Base-by-base conservation (phyloP, 1,139 yeast genomes). In the Geotrichum siamense region DNA sequence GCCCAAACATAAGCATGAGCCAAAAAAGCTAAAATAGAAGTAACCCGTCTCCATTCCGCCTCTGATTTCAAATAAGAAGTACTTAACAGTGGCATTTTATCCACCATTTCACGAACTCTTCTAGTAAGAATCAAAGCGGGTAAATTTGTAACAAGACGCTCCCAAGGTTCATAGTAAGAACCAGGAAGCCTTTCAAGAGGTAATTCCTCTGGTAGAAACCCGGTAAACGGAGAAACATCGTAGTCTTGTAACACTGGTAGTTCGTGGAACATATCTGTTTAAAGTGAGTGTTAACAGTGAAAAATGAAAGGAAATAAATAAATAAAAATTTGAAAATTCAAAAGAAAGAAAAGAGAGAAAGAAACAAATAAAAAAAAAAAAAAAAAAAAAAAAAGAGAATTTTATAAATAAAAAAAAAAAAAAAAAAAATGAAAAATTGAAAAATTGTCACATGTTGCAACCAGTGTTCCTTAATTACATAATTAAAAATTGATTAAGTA, bases 1-100 rank as follows among this genome's bases (percentile, higher is more conserved):
- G 77, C 76, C 97, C 97, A 89, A 19, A 89, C 79, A 59, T 89
- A 89, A 1, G 93, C 94, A 62, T 89, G 95, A 5, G 85, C 75
- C 45, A 89, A 62, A 56, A 87, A 87, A 9, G 91, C 79, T 25
- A 89, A 68, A 2, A 85, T 69, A 17, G 82, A 78, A 61, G 83
- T 84, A 0, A 96, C 95, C 53, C 96, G 72, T 58, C 94, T 74
- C 59, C 73, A 71, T 53, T 86, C 79, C 17, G 69, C 67, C 33
- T 62, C 71, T 1, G 62, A 50, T 2, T 54, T 53, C 28, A 86
- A 68, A 8, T 63, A 54, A 3, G 67, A 70, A 0, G 74, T 70
- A 2, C 71, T 56, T 37, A 86, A 67, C 1, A 70, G 49, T 0
- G 85, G 83, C 54, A 86, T 55, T 28, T 66, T 65, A 54, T 85